Conservation (phyloP, 345 rosid genomes). For the Acer campestre region DNA sequence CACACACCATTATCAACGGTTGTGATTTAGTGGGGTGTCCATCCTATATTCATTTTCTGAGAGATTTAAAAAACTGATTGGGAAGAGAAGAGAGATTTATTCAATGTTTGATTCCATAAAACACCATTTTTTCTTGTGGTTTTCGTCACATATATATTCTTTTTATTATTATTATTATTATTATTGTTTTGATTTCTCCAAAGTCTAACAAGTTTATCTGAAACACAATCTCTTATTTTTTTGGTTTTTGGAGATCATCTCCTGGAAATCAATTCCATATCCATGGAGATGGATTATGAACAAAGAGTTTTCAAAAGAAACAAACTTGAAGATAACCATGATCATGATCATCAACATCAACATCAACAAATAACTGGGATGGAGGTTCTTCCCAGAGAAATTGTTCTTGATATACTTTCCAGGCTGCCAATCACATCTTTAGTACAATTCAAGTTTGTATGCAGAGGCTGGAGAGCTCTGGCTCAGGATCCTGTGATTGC, state of each 20-base stretch:
- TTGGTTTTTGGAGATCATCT: not conserved
- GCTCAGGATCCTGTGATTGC: slow-evolving; percentile 40
- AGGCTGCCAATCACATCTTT: slow-evolving; percentile 62
- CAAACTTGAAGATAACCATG: slow-evolving; percentile 18
- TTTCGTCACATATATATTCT: slow-evolving; percentile 28
- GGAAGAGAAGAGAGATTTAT: slow-evolving; percentile 22
- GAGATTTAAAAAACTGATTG: not conserved
- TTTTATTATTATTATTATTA: not conserved
- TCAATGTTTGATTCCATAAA: slow-evolving; percentile 43
- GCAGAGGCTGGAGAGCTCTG: slow-evolving; percentile 50
- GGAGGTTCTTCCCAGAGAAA: slow-evolving; percentile 63
- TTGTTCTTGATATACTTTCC: slow-evolving; percentile 58
- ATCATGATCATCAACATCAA: slow-evolving; percentile 7
- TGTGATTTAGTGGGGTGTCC: slow-evolving; percentile 22
- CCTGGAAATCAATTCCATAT: slow-evolving; percentile 14
- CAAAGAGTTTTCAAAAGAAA: slow-evolving; percentile 22
- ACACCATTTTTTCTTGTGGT: slow-evolving; percentile 36
- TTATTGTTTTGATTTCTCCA: slow-evolving; percentile 21
- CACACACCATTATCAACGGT: slow-evolving; percentile 20
- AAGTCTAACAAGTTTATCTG: slow-evolving; percentile 35
- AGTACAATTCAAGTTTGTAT: slow-evolving; percentile 55
- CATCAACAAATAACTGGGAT: slow-evolving; percentile 24
- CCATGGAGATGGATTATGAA: slow-evolving; percentile 38
- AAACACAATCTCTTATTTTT: not conserved
- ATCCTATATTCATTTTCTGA: slow-evolving; percentile 10